Evolutionary conservation across 1,139 yeast genomes (phyloP), one percentile per base, ranked within the genome.

Genomic region (Debaryomyces fabryi): DNA sequence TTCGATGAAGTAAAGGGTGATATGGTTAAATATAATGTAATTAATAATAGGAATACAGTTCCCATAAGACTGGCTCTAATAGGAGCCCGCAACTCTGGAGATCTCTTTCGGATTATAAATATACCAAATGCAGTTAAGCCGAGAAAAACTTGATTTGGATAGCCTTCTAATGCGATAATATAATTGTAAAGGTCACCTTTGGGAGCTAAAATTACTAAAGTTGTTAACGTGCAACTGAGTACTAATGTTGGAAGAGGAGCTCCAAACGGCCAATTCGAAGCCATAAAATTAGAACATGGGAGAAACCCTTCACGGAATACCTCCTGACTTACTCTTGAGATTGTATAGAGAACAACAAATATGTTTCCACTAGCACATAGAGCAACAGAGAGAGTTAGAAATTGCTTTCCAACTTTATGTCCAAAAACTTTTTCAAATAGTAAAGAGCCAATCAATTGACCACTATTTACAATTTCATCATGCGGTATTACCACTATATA

Each of bases 181-280:
- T 87, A 86, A 58, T 85, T 83, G 70, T 87, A 88, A 32, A 91
- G 86, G 59, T 87, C 93, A 18, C 91, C 92, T 25, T 85, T 81
- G 8, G 93, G 92, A 27, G 89, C 85, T 2, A 82, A 58, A 49
- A 87, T 72, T n/a, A 87, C 60, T 3, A 62, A 15, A 0, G 74
- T 66, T 2, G 77, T 64, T 12, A 74, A 54, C 1, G 55, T 30
- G 16, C 71, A 63, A 51, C 78, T 69, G 68, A 62, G 80, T 55
- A 58, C 35, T 29, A 75, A 62, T 0, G 85, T 67, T 8, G 78
- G 77, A 18, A 83, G 59, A 2, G 89, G 88, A 1, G 86, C 79
- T 12, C 79, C 81, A 49, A 65, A 69, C 2, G 85, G 85, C 72
- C 76, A 74, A 53, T 82, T 83, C 6, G 83, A 76, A 0, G 86